Conservation (phyloP, 129 eudicot genomes). For the Lactuca sativa region DNA sequence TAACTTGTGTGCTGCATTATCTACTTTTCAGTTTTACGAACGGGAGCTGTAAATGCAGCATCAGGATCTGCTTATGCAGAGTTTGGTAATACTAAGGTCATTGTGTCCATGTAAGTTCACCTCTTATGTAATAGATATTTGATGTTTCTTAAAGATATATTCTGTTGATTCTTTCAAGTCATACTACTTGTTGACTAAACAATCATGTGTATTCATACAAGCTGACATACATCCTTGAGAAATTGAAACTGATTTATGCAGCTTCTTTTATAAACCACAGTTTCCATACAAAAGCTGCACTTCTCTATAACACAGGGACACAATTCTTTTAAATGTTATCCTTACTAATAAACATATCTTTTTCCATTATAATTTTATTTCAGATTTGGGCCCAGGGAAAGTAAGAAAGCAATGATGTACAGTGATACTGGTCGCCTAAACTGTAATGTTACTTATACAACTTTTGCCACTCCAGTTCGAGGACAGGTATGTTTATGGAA, state of each 20-base stretch:
- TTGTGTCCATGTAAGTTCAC: slow-evolving; percentile 87
- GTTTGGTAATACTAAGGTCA: slow-evolving; percentile 90
- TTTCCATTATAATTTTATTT: slow-evolving; percentile 9
- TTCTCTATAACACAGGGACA: no score
- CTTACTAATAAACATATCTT: no score
- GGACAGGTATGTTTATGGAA: slow-evolving; percentile 56
- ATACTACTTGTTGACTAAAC: no score
- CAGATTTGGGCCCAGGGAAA: slow-evolving; percentile 98
- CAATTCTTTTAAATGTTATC: no score
- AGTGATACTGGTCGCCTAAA: slow-evolving; percentile 87
- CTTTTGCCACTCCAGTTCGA: slow-evolving; percentile 78
- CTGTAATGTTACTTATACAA: slow-evolving; percentile 85
- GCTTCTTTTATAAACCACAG: no score
- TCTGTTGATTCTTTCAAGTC: background rate
- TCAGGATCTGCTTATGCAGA: slow-evolving; percentile 99
- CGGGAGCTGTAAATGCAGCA: slow-evolving; percentile 91
- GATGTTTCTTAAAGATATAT: background rate
- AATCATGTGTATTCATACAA: background rate
- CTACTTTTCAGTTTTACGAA: slow-evolving; percentile 63
- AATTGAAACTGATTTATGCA: background rate
- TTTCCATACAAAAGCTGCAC: no score
- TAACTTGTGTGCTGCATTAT: slow-evolving; percentile 12
- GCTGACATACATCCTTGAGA: background rate
- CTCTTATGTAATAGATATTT: background rate
- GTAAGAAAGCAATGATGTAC: slow-evolving; percentile 97